Evolutionary conservation across 2,329 filamentous ascomycete species (phyloP), one percentile per base, ranked within the genome.

Genomic region (Xylariomycetidae sp.): DNA sequence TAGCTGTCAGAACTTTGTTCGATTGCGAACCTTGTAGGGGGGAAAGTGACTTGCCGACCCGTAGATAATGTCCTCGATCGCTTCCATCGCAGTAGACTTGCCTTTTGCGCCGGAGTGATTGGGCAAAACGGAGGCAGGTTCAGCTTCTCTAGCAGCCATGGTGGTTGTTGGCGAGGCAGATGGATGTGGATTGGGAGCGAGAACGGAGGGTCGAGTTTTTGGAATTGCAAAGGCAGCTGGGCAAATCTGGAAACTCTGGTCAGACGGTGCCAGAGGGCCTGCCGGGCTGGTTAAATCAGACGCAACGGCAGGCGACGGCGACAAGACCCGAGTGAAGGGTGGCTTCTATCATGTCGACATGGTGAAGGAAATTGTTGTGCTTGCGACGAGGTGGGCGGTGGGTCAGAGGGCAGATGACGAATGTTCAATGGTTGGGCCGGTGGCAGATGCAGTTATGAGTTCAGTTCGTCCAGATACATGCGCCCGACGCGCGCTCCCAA

Each of bases 11-110:
- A 19, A 27, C 15, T 31, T 12, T 23, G 20, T 25, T 28, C 10
- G 19, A 6, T 13, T 29, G 14, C 10, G 18, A 23, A 24, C 14
- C 9, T 16, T 5, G 18, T 30, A 28, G 14, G 25, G 19, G 14
- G 22, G 17, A 31, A 35, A 31, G 13, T 23, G 39, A 63, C 80
- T 59, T 62, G 89, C 77, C 38, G 90, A 95, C 57, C 92, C 92
- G 58, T 87, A 96, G 9, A 82, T 55, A 35, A 98, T 76, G 54
- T 96, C 89, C 60, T 95, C 89, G 25, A 90, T 52, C 5, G 86
- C 85, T 52, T 92, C 82, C 48, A 68, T 60, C 8, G 63, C 57
- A 19, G 67, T 65, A 6, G 65, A 54, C 20, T 25, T 25, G 24
- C 12, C 6, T 16, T 40, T 54, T 17, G 28, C 29, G 7, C 35